Evolutionary conservation across 306 rosid genomes (phyloP), one percentile per base, ranked within the genome.

Genomic region (Clitoria ternatea): DNA sequence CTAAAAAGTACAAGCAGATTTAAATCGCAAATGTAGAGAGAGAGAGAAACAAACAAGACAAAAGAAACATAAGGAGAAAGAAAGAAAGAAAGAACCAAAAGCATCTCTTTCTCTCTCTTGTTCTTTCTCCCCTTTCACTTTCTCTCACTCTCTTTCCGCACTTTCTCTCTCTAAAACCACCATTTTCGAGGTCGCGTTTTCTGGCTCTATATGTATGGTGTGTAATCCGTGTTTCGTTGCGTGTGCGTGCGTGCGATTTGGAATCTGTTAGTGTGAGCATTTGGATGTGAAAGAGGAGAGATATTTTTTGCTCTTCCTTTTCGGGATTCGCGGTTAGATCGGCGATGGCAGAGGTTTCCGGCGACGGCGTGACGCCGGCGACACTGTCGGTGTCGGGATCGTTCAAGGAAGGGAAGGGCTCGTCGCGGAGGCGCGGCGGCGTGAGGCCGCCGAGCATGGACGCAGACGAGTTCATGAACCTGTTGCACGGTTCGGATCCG

Each of bases 401-500:
- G 72, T 89, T 89, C 55, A 89, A 79, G 88, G 97, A 92, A 40
- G 90, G 90, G 73, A 89, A 69, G 77, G 73, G 82, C 77, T 89
- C 95, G 35, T 86, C 90, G 32, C 54, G 98, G 78, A 80, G 96
- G 77, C 78, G 94, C 14, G 85, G 85, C 45, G 70, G 84, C 5
- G 68, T 77, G 47, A 78, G 92, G 87, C 96, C 86, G 77, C 98
- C 86, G 79, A 92, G 98, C 71, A 62, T 89, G 83, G 98, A 92
- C 48, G 90, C 92, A 27, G 96, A 92, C 60, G 98, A 89, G 85
- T 85, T 92, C 81, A 61, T 92, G 52, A 92, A 89, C 78, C 75
- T 92, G 47, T 32, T 92, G 76, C 95, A 87, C 89, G 96, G 96
- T 40, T 92, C 96, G 89, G 95, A 92, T 92, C 95, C 98, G 86